Evolutionary conservation across 176 grass and related monocot species (phyloP), one percentile per base, ranked within the genome.

Genomic region (barley (Hordeum vulgare)): DNA sequence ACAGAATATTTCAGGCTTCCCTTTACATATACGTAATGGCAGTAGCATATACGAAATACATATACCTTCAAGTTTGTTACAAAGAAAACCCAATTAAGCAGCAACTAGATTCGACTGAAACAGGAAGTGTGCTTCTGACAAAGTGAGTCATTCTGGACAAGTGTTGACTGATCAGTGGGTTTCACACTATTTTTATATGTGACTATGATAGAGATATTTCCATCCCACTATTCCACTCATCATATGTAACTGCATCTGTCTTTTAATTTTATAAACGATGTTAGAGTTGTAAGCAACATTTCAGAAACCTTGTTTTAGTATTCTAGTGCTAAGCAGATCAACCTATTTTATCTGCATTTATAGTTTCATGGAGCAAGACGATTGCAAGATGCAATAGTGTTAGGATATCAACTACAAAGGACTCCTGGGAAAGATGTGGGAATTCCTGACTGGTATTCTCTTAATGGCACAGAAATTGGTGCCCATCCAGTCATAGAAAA

Each of bases 401-500:
- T 99, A 79, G 96, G 93, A 36, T 99, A 92, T 93, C 93, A 99
- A 86, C 69, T 99, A 41, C 96, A 99, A 90, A 92, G 93, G 84
- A 74, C 83, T 81, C 87, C 93, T 37, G 93, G 91, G 35, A 93
- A 86, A 81, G 96, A 99, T 78, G 67, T 99, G 8, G 89, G 81
- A 56, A 88, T 99, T 84, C 93, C 96, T 71, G 91, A 95, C 59
- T 96, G 93, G 96, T 99, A 99, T 80, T 99, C 91, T 87, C 83
- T 83, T 72, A 89, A 91, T 25, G 93, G 95, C 59, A 90, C 85
- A 85, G 93, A 99, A 87, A 88, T 79, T 12, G 87, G 89, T 78
- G 79, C 87, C 54, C 85, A 81, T 75, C 81, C 83, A 74, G 41
- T 77, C 66, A 84, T 34, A 76, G 67, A 87, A 65, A 84, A 74